Percentiles rank a stretch among this genome's conserved stretches.
Conservation (phyloP, 805 yeast genomes). For the Lipomyces spencermartinsiae region DNA sequence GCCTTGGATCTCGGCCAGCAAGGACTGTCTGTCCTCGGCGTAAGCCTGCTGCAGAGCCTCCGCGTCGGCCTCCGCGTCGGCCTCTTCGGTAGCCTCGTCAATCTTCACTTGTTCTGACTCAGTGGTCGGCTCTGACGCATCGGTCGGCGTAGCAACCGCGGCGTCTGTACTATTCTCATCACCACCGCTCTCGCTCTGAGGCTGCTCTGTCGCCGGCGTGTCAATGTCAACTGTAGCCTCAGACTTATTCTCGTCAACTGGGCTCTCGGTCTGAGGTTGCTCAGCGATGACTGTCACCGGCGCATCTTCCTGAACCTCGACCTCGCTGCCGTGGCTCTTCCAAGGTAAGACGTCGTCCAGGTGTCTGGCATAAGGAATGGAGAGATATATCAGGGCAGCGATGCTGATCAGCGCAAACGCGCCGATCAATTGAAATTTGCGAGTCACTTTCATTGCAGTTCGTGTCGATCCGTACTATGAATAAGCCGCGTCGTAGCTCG, state of each 20-base stretch:
- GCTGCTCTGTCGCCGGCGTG: neutral
- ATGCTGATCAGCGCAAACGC: neutral
- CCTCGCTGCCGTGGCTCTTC: neutral
- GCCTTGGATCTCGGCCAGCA: conserved; percentile 6
- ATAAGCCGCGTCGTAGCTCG: too few relatives aligned
- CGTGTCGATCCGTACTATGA: neutral
- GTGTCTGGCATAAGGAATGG: neutral
- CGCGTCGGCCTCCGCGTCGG: neutral
- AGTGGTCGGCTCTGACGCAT: neutral
- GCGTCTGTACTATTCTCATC: neutral
- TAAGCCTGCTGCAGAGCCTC: neutral
- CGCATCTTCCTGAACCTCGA: neutral
- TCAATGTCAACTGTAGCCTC: neutral
- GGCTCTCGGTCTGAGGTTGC: neutral
- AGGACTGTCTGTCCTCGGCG: neutral
- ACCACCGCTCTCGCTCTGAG: neutral
- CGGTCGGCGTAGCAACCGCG: neutral
- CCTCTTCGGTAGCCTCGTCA: neutral
- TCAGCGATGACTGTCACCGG: neutral
- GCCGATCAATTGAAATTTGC: neutral
- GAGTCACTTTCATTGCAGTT: neutral
- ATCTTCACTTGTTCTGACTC: neutral
- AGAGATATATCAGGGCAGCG: neutral
- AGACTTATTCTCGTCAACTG: neutral
- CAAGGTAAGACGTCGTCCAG: neutral